Base-by-base conservation (phyloP, 2,329 filamentous ascomycete species). In the Scopulariopsis brevicaulis region DNA sequence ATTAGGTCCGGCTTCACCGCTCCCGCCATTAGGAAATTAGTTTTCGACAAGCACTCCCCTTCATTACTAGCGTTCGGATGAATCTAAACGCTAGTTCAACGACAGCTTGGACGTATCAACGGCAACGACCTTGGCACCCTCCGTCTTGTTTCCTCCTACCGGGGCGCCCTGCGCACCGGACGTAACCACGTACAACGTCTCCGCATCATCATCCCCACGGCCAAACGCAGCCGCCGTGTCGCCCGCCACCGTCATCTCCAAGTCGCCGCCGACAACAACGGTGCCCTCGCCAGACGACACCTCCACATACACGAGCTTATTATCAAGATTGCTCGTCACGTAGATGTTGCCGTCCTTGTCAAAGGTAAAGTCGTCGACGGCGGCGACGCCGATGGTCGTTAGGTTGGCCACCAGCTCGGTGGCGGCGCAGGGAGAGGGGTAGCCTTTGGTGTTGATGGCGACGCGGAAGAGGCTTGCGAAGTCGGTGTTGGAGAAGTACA, bases 351-450 rank as follows among this genome's bases (percentile, higher is more conserved):
- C 64, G 24, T 65, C 63, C 6, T 40, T 43, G 11, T 62, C 56
- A 7, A 65, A 55, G 22, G 35, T 57, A 3, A 64, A 56, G 55
- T 65, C 64, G 57, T 64, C 64, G 12, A 58, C 55, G 18, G 59
- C 51, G 15, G 18, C 18, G 8, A 43, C 40, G 40, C 15, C 40
- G 8, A 11, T 18, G 10, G 15, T 43, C 7, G 34, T 14, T n/a
- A 64, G 14, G 8, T 59, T 63, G 4, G 59, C 52, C 0, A 60
- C 46, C 15, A 64, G 56, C 10, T 18, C 15, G 18, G 58, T 64
- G 54, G 64, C 62, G 3, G 56, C 55, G 3, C 60, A 55, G 2
- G 62, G 63, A 18, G 58, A 28, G 12, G 34, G 32, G 25, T 61
- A 53, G 0, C 62, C 8, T 10, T 61, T 25, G 10, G 59, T 20